These are phyloP conservation scores for Kwoniella europaea DNA, from an alignment of 768 basidiomycete genomes.

Conservation along the genomic window DNA sequence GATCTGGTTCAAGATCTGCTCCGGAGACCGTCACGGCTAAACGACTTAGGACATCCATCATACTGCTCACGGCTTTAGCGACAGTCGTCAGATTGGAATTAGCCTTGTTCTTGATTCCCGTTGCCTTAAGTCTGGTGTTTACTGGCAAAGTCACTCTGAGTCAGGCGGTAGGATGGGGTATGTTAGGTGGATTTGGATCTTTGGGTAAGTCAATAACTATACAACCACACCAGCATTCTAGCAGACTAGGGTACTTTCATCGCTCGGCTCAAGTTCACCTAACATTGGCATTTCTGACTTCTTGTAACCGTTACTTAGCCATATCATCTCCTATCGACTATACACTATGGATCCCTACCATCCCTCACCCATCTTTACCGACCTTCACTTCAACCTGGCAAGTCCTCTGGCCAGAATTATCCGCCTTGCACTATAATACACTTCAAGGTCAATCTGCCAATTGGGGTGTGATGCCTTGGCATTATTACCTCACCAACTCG, in stretches of 20 bases:
- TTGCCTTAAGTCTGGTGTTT: slow-evolving; percentile 61
- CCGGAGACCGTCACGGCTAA: slow-evolving; percentile 56
- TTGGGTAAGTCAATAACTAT: slow-evolving; percentile 32
- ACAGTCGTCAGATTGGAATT: slow-evolving; percentile 83
- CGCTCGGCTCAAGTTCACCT: background rate
- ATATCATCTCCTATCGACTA: slow-evolving; percentile 75
- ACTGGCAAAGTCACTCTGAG: slow-evolving; percentile 53
- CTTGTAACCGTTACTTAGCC: slow-evolving; percentile 58
- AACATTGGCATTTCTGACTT: background rate
- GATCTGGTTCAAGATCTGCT: slow-evolving; percentile 15
- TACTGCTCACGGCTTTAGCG: slow-evolving; percentile 69
- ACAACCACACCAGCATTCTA: no score
- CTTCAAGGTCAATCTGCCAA: slow-evolving; percentile 80
- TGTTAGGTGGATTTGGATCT: slow-evolving; percentile 44
- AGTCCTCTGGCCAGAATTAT: slow-evolving; percentile 84
- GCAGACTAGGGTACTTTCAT: no score
- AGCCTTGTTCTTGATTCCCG: slow-evolving; percentile 65
- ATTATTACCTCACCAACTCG: slow-evolving; percentile 41
- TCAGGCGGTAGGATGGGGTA: slow-evolving; percentile 32
- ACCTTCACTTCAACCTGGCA: slow-evolving; percentile 54
- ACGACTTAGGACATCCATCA: slow-evolving; percentile 64
- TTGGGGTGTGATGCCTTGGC: slow-evolving; percentile 74
- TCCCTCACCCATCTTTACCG: slow-evolving; percentile 49
- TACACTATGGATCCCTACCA: slow-evolving; percentile 71
- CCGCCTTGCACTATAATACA: slow-evolving; percentile 81